phyloP scores from a whole-genome alignment of 164 flowering plant genomes.

The Liquidambar formosana region DNA sequence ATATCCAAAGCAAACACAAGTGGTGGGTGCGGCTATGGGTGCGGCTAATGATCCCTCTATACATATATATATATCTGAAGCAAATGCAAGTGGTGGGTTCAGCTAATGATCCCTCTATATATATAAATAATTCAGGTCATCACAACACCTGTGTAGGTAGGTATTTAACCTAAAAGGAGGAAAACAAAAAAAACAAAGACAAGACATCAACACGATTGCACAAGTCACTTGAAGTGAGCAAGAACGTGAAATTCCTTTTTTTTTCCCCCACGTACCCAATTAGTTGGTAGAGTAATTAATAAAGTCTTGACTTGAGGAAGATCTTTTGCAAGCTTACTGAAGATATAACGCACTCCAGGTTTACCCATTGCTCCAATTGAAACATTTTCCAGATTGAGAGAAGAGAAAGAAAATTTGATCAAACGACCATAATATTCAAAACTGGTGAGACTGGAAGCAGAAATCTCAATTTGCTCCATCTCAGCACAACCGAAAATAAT shows the following conservation, averaged over 20 bases:
- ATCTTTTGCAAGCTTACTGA: background rate
- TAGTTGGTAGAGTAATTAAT: background rate
- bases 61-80: no score
- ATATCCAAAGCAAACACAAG: no score
- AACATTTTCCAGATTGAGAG: background rate
- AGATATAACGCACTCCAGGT: background rate
- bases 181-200: background rate
- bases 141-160: no score
- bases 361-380: background rate
- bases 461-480: background rate
- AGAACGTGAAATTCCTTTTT: no score
- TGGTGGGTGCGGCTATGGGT: no score
- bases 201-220: background rate
- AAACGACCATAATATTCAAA: background rate
- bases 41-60: no score
- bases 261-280: background rate
- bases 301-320: background rate
- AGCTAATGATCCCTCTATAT: no score
- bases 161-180: background rate
- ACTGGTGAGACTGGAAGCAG: background rate
- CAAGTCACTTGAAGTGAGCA: no score
- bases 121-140: no score
- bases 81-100: no score
- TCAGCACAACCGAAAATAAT: background rate
- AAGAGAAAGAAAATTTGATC: background rate